phyloP scores from a whole-genome alignment of 805 yeast species.

The Wickerhamiella cacticola region DNA sequence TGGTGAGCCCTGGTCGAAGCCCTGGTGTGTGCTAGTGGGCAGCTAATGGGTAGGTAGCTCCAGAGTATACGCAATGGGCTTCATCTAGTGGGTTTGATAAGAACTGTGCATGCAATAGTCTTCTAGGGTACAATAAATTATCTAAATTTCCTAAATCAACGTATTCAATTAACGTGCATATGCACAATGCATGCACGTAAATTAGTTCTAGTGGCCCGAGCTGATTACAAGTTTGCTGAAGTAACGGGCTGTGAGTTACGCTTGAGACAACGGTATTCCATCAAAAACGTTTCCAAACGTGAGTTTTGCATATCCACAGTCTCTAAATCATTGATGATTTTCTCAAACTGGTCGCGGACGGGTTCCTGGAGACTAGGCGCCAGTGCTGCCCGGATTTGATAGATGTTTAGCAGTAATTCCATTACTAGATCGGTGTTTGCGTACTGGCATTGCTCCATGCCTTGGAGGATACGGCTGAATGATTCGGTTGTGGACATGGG shows the following conservation, averaged over 20 bases:
- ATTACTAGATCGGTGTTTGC: slow-evolving; percentile 6
- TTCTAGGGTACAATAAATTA: not conserved
- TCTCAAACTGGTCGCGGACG: not conserved
- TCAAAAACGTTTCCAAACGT: not conserved
- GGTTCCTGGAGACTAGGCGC: not conserved
- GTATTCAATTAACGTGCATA: slow-evolving; percentile 4
- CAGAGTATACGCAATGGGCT: too few relatives aligned
- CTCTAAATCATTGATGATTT: slow-evolving; percentile 2
- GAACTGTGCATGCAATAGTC: too few relatives aligned
- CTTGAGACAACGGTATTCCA: slow-evolving; percentile 5
- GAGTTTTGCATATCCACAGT: slow-evolving; percentile 6
- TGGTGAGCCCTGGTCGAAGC: too few relatives aligned
- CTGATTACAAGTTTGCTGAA: slow-evolving; percentile 1
- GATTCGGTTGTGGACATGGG: not conserved
- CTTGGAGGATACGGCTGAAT: not conserved
- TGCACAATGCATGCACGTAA: not conserved
- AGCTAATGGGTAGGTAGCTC: too few relatives aligned
- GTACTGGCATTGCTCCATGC: slow-evolving; percentile 8
- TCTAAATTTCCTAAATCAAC: not conserved
- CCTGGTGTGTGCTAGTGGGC: too few relatives aligned
- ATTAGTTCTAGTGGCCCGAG: not conserved
- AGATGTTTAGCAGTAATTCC: slow-evolving; percentile 1
- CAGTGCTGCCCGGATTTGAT: not conserved
- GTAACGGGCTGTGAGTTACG: not conserved
- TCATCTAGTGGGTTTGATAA: too few relatives aligned